Conservation (phyloP, 1,284 basidiomycete genomes). For the Neonothopanus nambi region DNA sequence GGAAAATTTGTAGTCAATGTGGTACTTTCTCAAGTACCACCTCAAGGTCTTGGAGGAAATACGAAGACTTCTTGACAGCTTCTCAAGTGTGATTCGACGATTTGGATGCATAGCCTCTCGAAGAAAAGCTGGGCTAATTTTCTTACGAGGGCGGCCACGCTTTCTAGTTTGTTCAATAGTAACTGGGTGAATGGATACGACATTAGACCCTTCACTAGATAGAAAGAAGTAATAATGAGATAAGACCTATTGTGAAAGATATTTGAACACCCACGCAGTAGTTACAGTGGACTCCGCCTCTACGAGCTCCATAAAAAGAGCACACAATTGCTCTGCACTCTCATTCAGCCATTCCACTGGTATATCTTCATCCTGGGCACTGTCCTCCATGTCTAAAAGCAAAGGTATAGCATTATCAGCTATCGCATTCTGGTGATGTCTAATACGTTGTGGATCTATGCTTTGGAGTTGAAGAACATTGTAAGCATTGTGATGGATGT, state of each 20-base stretch:
- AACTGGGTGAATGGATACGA: slow-evolving; percentile 11
- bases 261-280: background rate
- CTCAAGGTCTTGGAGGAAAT: background rate
- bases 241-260: no score
- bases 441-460: background rate
- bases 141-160: slow-evolving; percentile 10
- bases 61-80: background rate
- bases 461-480: background rate
- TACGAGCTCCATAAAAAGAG: slow-evolving; percentile 3
- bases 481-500: background rate
- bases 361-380: background rate
- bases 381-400: background rate
- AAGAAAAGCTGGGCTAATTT: slow-evolving; percentile 1
- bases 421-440: background rate
- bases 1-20: background rate
- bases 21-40: background rate
- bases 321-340: slow-evolving; percentile 8
- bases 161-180: slow-evolving; percentile 4
- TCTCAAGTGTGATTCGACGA: background rate
- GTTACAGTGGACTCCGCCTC: background rate
- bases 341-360: slow-evolving; percentile 6
- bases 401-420: background rate
- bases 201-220: background rate
- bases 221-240: background rate
- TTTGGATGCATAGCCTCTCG: slow-evolving; percentile 8